Conservation (phyloP, 805 yeast species). For the Diddensiella transvaalensis region DNA sequence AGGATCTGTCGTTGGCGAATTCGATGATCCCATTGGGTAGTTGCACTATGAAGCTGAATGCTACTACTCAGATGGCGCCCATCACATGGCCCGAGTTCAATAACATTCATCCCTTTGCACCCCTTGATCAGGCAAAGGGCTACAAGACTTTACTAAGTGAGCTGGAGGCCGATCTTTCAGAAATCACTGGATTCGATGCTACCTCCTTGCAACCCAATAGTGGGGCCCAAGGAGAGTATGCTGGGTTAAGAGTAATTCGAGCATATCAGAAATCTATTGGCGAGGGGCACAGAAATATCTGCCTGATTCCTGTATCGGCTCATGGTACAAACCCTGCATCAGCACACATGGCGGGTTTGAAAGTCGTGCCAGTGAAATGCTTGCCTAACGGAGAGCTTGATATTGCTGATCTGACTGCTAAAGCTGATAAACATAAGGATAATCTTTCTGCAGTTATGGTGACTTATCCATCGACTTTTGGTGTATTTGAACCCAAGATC, state of each 20-base stretch:
- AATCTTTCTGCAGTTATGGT: conserved; percentile 90
- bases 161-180: conserved; percentile 79
- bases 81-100: conserved; percentile 92
- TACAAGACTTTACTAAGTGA: conserved; percentile 71
- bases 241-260: conserved; percentile 85
- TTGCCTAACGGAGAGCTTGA: conserved; percentile 81
- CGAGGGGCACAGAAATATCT: conserved; percentile 71
- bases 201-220: conserved; percentile 94
- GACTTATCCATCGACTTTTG: conserved; percentile 96
- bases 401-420: conserved; percentile 63
- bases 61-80: conserved; percentile 93
- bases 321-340: conserved; percentile 99
- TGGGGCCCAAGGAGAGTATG: conserved; percentile 98
- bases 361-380: conserved; percentile 91
- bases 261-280: conserved; percentile 70
- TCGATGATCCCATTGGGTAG: conserved; percentile 98
- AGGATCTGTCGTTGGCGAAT: conserved; percentile 89
- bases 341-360: conserved; percentile 94
- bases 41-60: conserved; percentile 96
- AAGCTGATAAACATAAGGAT: conserved; percentile 65
- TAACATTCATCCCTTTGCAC: conserved; percentile 89
- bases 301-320: conserved; percentile 94
- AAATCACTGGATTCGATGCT: conserved; percentile 89
- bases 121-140: conserved; percentile 83
- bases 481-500: conserved; percentile 91